phyloP scores from a whole-genome alignment of 1,139 yeast genomes.

The Debaryomyces coudertii region DNA sequence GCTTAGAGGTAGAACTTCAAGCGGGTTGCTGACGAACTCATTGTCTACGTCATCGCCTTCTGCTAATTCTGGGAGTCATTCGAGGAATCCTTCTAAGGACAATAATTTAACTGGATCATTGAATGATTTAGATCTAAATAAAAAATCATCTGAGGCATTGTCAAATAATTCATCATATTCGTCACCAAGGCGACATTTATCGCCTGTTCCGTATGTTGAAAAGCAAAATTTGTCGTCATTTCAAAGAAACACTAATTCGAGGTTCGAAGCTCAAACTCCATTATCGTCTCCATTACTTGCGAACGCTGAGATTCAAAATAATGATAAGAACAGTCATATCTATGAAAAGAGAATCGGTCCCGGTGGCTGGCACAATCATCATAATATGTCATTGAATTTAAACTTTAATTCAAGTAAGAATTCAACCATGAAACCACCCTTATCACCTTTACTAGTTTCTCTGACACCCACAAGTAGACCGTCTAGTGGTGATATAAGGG shows the following conservation, averaged over 20 bases:
- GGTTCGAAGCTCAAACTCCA: slow-evolving; percentile 39
- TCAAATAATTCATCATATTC: slow-evolving; percentile 40
- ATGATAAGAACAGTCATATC: slow-evolving; percentile 2
- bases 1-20: slow-evolving; percentile 30
- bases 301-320: slow-evolving; percentile 15
- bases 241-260: slow-evolving; percentile 48
- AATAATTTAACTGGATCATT: slow-evolving; percentile 26
- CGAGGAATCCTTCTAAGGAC: slow-evolving; percentile 27
- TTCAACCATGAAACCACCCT: slow-evolving; percentile 55
- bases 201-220: slow-evolving; percentile 55
- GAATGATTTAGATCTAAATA: slow-evolving; percentile 32
- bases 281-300: slow-evolving; percentile 44
- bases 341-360: slow-evolving; percentile 23
- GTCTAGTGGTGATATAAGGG: slow-evolving; percentile 72
- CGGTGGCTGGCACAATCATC: slow-evolving; percentile 18
- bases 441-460: slow-evolving; percentile 80
- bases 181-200: slow-evolving; percentile 57
- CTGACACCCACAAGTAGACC: slow-evolving; percentile 53
- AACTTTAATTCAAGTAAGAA: slow-evolving; percentile 16
- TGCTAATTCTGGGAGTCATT: slow-evolving; percentile 13
- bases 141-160: slow-evolving; percentile 18
- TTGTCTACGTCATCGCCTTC: slow-evolving; percentile 26
- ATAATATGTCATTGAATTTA: slow-evolving; percentile 19
- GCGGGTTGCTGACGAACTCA: slow-evolving; percentile 21
- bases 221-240: slow-evolving; percentile 57